Evolutionary conservation across 78 protist genomes (phyloP).

Genomic region (Dictyostelium firmibasis): DNA sequence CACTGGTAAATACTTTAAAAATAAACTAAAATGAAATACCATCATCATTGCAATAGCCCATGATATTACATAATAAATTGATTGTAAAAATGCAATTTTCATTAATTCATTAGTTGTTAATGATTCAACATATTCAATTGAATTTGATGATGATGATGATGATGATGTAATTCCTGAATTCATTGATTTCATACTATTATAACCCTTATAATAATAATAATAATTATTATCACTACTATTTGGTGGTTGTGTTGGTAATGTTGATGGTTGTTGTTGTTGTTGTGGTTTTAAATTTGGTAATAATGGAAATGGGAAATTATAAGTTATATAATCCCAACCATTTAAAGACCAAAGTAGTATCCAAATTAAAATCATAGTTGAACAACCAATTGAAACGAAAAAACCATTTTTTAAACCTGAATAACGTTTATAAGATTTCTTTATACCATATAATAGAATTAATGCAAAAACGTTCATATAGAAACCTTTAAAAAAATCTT

Average conservation of each 20-base stretch:
- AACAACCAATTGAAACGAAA: constrained; percentile 5
- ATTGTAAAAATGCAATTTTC: constrained; percentile 31
- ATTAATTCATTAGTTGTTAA: neutral
- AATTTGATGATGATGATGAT: neutral
- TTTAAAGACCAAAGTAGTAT: neutral
- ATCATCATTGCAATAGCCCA: constrained; percentile 31
- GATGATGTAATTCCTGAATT: neutral
- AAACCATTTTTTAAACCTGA: constrained; percentile 51
- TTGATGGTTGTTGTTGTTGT: neutral
- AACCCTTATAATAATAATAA: too few species aligned
- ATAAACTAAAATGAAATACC: constrained; percentile 22
- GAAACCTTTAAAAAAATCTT: constrained; percentile 15
- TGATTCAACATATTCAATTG: neutral
- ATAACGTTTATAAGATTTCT: neutral
- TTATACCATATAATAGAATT: neutral
- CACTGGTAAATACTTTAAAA: constrained; percentile 49
- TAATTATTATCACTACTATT: neutral
- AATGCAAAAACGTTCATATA: constrained; percentile 19
- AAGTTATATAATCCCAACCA: constrained; percentile 42
- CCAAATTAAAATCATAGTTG: neutral
- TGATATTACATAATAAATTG: constrained; percentile 3
- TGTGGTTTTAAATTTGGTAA: neutral
- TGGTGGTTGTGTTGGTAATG: neutral
- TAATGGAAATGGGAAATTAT: constrained; percentile 53
- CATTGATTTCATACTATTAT: neutral